Conservation (phyloP, 1,139 yeast species). For the Pichia inconspicua region DNA sequence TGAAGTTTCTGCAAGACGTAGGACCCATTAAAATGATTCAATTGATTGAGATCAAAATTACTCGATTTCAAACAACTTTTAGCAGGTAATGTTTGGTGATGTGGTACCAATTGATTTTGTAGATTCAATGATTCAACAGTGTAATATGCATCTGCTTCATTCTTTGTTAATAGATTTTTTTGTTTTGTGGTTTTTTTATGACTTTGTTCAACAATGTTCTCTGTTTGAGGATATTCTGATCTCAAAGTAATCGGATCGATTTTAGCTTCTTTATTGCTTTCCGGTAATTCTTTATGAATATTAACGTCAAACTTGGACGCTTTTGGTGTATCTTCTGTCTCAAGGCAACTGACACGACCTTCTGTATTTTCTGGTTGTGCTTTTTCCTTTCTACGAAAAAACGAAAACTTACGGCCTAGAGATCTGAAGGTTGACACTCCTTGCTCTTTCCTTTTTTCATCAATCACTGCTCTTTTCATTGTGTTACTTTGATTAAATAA, state of each 20-base stretch:
- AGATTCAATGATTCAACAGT: not conserved
- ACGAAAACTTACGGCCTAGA: not conserved
- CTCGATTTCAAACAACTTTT: not conserved
- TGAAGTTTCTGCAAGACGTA: not conserved
- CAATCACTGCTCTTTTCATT: not conserved
- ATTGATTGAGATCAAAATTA: not conserved
- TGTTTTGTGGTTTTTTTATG: not conserved
- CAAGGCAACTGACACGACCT: not conserved
- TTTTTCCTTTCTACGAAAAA: not conserved
- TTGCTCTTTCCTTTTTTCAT: not conserved
- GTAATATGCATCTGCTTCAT: not conserved
- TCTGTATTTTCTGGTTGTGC: not conserved
- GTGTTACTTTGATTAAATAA: not conserved
- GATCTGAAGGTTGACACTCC: not conserved
- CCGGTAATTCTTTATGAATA: too few relatives aligned
- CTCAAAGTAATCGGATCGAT: too few relatives aligned
- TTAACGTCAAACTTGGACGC: too few relatives aligned
- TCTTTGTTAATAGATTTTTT: too few relatives aligned
- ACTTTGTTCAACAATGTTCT: not conserved
- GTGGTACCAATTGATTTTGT: not conserved
- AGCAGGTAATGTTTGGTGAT: not conserved
- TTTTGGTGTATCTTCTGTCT: too few relatives aligned
- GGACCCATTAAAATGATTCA: not conserved
- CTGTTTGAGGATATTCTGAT: too few relatives aligned
- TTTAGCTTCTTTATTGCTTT: too few relatives aligned